These are phyloP conservation scores for Plasmodium coatneyi DNA, from an alignment of 169 alveolate species.

Conservation along the genomic window DNA sequence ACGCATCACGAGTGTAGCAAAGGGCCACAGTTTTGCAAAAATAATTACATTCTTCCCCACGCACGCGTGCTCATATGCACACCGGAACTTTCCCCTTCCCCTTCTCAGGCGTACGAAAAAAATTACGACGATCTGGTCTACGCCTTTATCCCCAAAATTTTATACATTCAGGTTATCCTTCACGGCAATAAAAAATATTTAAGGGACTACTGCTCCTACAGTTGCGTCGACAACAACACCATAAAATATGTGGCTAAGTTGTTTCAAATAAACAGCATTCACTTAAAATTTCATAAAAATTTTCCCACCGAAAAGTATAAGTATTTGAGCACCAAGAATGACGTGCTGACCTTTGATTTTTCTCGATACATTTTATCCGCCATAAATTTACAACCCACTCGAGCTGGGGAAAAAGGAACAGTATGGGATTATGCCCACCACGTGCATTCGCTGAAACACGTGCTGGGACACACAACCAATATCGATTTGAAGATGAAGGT, in stretches of 20 bases:
- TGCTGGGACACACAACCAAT: constrained; percentile 18
- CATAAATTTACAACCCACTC: constrained; percentile 19
- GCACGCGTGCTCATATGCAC: background rate
- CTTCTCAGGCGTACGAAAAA: constrained; percentile 54
- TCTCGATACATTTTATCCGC: constrained; percentile 22
- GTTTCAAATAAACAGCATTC: constrained; percentile 40
- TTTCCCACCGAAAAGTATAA: constrained; percentile 50
- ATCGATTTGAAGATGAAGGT: constrained; percentile 63
- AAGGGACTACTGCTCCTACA: constrained; percentile 52
- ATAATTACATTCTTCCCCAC: background rate
- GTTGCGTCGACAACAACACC: constrained; percentile 55
- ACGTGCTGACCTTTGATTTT: constrained; percentile 34
- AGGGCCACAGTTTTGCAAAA: background rate
- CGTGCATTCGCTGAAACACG: constrained; percentile 15
- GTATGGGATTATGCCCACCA: constrained; percentile 17
- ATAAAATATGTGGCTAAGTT: constrained; percentile 38
- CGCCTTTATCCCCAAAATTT: constrained; percentile 60
- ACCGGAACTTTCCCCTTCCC: background rate
- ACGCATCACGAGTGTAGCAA: background rate
- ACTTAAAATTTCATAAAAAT: constrained; percentile 18
- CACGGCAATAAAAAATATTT: constrained; percentile 46
- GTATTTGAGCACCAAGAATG: constrained; percentile 19
- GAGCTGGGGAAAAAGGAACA: background rate
- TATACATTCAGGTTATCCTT: constrained; percentile 64
- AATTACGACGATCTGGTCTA: constrained; percentile 56